Base-by-base conservation (phyloP, 2,329 filamentous ascomycete genomes). In the Huntiella savannae region DNA sequence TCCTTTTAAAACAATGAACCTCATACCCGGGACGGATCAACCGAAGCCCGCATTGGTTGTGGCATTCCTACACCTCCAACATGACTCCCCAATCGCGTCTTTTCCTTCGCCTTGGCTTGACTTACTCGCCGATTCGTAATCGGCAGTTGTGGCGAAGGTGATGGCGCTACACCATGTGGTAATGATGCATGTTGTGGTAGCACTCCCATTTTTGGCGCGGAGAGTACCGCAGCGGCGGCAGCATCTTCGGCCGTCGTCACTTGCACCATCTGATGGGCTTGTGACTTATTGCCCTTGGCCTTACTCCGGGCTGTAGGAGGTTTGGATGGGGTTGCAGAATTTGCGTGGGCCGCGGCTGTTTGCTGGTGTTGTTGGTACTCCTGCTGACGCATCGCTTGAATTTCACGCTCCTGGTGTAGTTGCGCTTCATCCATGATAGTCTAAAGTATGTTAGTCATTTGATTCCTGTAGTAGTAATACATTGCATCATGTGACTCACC, bases 401-500 rank as follows among this genome's bases (percentile, higher is more conserved):
- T 41, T 34, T 46, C 15, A n/a, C 15, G 34, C 8, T 45, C 46
- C 15, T 43, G 28, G 13, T 44, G 40, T 19, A 19, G 38, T 34
- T 46, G 35, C 36, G 44, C 35, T 36, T 45, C 43, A 33, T 44
- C 43, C 48, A 49, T 46, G 34, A 44, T 41, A 44, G 45, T 17
- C 48, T 49, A 33, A 36, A 41, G 22, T 34, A 36, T 36, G 36
- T 16, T 28, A 28, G 22, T 28, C 6, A 28, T 28, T 4, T 4
- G 22, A 28, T 28, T 28, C 10, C 22, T 28, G 34, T 35, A 22
- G 22, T 43, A 42, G 40, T 36, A 38, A 35, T 41, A 19, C 28
- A 35, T 17, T 40, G 46, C 46, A 17, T 44, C 40, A 36, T 44
- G 40, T 37, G 40, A 34, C 50, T 50, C 40, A 95, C 87, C 57